Evolutionary conservation across 257 asterid species (phyloP).

Genomic region (Scutellaria minor): DNA sequence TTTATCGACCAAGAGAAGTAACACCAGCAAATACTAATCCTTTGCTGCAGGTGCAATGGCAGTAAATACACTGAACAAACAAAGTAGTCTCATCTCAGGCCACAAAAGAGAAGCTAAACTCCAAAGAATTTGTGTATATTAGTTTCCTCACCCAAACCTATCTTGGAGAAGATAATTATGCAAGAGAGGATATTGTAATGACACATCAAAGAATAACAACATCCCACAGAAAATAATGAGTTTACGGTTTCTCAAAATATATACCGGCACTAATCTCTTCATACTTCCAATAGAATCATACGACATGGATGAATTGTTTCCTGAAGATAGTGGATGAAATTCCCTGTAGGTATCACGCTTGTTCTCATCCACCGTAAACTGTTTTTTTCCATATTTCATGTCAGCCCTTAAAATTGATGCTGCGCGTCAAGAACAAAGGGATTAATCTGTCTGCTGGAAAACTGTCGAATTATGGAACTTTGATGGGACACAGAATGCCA

Average conservation of each 20-base stretch:
- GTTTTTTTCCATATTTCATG: slow-evolving; percentile 88
- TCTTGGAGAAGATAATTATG: not conserved
- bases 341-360: slow-evolving; percentile 80
- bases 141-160: slow-evolving; percentile 6
- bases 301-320: slow-evolving; percentile 47
- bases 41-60: not conserved
- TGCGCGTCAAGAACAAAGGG: slow-evolving; percentile 43
- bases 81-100: not conserved
- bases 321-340: slow-evolving; percentile 47
- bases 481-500: slow-evolving; percentile 16
- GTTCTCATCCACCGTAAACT: slow-evolving; percentile 72
- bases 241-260: slow-evolving; percentile 35
- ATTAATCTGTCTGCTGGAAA: slow-evolving; percentile 13
- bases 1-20: not conserved
- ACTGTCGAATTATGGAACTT: slow-evolving; percentile 26
- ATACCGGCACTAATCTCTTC: slow-evolving; percentile 78
- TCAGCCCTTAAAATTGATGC: slow-evolving; percentile 91
- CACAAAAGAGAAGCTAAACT: not conserved
- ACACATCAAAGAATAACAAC: not conserved
- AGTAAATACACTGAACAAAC: not conserved
- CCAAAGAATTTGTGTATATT: not conserved
- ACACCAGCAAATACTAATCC: not conserved
- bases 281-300: slow-evolving; percentile 51
- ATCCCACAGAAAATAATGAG: slow-evolving; percentile 22
- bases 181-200: not conserved